phyloP scores from a whole-genome alignment of 768 basidiomycete genomes.

The Terana coerulea region DNA sequence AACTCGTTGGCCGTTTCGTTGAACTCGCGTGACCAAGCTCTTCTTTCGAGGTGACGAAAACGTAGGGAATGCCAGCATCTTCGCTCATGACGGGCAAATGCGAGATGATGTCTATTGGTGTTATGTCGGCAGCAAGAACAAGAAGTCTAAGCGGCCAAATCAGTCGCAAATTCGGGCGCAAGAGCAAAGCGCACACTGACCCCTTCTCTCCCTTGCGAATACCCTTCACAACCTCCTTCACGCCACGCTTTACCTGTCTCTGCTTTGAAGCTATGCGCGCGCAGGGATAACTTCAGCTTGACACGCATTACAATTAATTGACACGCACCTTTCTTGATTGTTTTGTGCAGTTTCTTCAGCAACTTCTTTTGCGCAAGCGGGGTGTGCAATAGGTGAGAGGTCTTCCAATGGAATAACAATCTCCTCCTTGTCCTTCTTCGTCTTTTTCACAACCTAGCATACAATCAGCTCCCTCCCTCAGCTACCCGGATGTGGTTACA shows the following conservation, averaged over 20 bases:
- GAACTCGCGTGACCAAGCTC: conserved; percentile 93
- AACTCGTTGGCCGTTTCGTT: conserved; percentile 97
- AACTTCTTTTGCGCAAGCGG: conserved; percentile 92
- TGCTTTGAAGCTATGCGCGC: conserved; percentile 74
- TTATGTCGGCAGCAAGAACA: conserved; percentile 94
- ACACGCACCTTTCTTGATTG: conserved; percentile 79
- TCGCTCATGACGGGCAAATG: conserved; percentile 94
- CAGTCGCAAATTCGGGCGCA: not conserved
- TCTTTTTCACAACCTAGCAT: conserved; percentile 48
- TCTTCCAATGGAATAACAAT: conserved; percentile 71
- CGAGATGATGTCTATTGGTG: conserved; percentile 97
- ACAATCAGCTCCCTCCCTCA: conserved; percentile 4
- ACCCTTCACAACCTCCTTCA: conserved; percentile 98
- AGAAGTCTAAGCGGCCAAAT: conserved; percentile 55
- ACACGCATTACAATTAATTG: not conserved
- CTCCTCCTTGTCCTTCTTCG: conserved; percentile 62
- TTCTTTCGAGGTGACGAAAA: conserved; percentile 90
- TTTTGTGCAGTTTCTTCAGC: conserved; percentile 90
- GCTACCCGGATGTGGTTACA: not conserved
- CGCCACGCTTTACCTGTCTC: conserved; percentile 94
- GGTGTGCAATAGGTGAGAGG: conserved; percentile 91
- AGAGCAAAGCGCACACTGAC: conserved; percentile 39
- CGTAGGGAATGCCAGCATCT: conserved; percentile 87
- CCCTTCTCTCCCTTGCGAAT: conserved; percentile 98
- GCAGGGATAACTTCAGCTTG: not conserved